Percentiles rank a stretch among this genome's conserved stretches.
phyloP scores from a whole-genome alignment of 257 asterid species.

The Solanum okadae region DNA sequence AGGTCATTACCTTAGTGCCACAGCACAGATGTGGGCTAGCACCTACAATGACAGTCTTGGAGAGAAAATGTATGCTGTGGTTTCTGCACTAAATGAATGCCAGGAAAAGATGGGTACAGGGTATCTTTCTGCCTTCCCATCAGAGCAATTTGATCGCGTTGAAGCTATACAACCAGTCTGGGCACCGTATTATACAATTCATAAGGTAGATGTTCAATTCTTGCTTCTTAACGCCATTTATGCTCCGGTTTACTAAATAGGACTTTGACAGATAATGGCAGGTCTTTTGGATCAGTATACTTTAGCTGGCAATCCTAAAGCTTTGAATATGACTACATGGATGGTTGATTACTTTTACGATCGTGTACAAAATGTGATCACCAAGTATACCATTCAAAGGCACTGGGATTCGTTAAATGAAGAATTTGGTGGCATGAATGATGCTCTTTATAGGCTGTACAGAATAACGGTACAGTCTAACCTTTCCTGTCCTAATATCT shows the following conservation, averaged over 20 bases:
- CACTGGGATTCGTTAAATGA: constrained; percentile 79
- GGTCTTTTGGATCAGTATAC: constrained; percentile 82
- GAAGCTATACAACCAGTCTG: constrained; percentile 61
- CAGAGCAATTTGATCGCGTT: constrained; percentile 55
- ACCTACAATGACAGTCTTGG: constrained; percentile 57
- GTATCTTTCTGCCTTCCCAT: constrained; percentile 83
- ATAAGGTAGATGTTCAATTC: constrained; percentile 36
- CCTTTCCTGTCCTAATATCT: background rate
- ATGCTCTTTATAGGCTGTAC: constrained; percentile 67
- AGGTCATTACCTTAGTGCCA: constrained; percentile 91
- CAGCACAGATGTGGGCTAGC: constrained; percentile 94
- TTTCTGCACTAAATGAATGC: constrained; percentile 46
- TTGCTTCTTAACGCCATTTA: background rate
- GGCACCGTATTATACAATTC: constrained; percentile 96
- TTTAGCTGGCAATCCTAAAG: constrained; percentile 43
- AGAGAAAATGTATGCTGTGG: constrained; percentile 44
- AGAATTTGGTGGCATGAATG: constrained; percentile 98
- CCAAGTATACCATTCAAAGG: constrained; percentile 48
- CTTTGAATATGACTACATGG: constrained; percentile 43
- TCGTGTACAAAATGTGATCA: constrained; percentile 70
- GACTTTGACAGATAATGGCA: constrained; percentile 52
- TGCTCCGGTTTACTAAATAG: background rate
- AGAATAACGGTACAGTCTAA: constrained; percentile 41
- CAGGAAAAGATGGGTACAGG: constrained; percentile 72
- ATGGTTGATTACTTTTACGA: constrained; percentile 80